Percentiles rank a stretch among this genome's conserved stretches.
Conservation (phyloP, 176 grass and related monocot genomes). For the Bromus sterilis region DNA sequence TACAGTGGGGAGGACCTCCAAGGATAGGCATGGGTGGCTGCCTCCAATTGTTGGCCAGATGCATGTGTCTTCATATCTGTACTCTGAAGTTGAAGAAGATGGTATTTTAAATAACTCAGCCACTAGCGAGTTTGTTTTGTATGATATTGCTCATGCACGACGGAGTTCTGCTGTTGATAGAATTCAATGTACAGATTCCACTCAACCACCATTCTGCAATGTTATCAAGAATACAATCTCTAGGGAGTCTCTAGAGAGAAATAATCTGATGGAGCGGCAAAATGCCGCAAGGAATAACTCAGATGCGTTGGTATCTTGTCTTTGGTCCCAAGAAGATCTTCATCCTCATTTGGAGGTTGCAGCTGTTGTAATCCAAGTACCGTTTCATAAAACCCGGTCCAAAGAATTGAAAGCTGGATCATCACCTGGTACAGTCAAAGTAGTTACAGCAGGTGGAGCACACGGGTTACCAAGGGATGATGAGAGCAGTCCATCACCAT, state of each 20-base stretch:
- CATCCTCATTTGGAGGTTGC: constrained; percentile 82
- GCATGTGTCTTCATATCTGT: constrained; percentile 90
- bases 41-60: constrained; percentile 89
- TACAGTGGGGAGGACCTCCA: constrained; percentile 42
- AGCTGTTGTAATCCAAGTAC: constrained; percentile 59
- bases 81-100: constrained; percentile 59
- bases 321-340: constrained; percentile 69
- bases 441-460: constrained; percentile 57
- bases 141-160: constrained; percentile 85
- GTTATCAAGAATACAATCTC: constrained; percentile 20
- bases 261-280: constrained; percentile 35
- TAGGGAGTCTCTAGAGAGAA: constrained; percentile 32
- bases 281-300: constrained; percentile 31
- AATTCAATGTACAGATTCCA: constrained; percentile 35
- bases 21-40: constrained; percentile 39
- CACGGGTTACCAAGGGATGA: constrained; percentile 70
- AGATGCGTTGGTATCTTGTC: constrained; percentile 49
- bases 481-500: constrained; percentile 56
- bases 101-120: constrained; percentile 70
- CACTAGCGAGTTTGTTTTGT: constrained; percentile 84
- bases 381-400: constrained; percentile 56
- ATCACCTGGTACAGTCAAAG: constrained; percentile 37
- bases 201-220: constrained; percentile 25
- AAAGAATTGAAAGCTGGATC: constrained; percentile 35
- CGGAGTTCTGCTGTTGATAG: constrained; percentile 50